These are phyloP conservation scores for Malus hybrid DNA, from an alignment of 331 rosid genomes.

Conservation along the genomic window DNA sequence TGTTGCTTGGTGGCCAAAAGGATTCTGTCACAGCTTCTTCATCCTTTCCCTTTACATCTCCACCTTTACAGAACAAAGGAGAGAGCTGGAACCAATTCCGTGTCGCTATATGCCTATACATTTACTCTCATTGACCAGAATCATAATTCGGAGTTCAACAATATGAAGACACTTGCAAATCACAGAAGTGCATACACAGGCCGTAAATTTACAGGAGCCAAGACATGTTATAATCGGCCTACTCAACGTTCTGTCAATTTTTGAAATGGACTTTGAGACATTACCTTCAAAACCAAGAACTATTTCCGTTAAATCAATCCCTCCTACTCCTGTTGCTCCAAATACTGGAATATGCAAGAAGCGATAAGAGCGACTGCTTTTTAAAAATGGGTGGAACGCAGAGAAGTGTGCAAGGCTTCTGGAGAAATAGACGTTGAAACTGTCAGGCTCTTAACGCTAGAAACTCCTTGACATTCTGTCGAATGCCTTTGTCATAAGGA, in stretches of 20 bases:
- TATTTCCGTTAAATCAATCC: no score
- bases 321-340: no score
- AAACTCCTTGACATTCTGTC: constrained; percentile 35
- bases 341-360: neutral
- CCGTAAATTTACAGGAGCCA: neutral
- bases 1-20: neutral
- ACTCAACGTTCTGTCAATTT: neutral
- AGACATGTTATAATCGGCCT: neutral
- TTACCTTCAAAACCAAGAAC: no score
- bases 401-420: neutral
- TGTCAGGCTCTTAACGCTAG: constrained; percentile 1
- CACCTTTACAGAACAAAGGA: neutral
- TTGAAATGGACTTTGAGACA: neutral
- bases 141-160: neutral
- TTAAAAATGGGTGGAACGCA: neutral
- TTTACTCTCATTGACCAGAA: neutral
- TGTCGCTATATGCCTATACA: neutral
- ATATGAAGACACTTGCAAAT: neutral
- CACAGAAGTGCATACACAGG: neutral
- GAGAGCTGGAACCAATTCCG: neutral
- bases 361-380: neutral
- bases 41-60: neutral
- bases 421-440: neutral
- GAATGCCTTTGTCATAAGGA: constrained; percentile 36
- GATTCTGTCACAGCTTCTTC: neutral